Conservation (phyloP, 2,329 filamentous ascomycete genomes). For the Fusarium sp. region DNA sequence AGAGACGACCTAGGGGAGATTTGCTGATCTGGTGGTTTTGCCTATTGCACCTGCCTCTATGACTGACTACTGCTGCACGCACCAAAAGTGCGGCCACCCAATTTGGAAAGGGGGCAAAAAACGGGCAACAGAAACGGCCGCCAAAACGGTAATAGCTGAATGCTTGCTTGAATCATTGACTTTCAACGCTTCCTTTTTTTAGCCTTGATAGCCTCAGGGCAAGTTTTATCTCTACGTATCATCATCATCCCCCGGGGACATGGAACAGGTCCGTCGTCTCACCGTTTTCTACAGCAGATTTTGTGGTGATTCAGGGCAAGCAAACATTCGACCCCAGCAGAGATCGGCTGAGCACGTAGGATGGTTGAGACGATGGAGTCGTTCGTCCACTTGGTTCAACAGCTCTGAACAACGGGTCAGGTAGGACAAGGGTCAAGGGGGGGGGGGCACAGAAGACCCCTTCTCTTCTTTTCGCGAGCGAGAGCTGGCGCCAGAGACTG, state of each 20-base stretch:
- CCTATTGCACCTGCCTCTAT: background rate
- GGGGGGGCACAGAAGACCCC: background rate
- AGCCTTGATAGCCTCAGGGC: background rate
- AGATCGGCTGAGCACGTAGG: conserved; percentile 8
- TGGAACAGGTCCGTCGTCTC: background rate
- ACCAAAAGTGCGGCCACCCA: conserved; percentile 26
- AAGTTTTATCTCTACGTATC: background rate
- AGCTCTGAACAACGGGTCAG: conserved; percentile 3
- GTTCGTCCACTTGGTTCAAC: conserved; percentile 8
- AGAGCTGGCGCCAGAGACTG: background rate
- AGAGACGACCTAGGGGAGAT: conserved; percentile 27
- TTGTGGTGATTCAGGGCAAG: conserved; percentile 17
- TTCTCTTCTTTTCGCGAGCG: background rate
- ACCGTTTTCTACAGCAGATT: background rate
- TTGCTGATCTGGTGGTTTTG: conserved; percentile 32
- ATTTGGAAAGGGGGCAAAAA: conserved; percentile 35
- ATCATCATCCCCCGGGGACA: background rate
- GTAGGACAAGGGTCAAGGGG: conserved; percentile 28
- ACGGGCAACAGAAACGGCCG: conserved; percentile 22
- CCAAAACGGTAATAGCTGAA: conserved; percentile 6
- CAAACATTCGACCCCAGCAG: conserved; percentile 15
- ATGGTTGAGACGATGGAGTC: conserved; percentile 14
- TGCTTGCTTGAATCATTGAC: conserved; percentile 31
- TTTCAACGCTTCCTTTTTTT: background rate
- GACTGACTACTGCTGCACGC: background rate